Percentiles rank a stretch among this genome's conserved stretches.
Conservation (phyloP, 768 basidiomycete species). For the Kwoniella dejecticola region DNA sequence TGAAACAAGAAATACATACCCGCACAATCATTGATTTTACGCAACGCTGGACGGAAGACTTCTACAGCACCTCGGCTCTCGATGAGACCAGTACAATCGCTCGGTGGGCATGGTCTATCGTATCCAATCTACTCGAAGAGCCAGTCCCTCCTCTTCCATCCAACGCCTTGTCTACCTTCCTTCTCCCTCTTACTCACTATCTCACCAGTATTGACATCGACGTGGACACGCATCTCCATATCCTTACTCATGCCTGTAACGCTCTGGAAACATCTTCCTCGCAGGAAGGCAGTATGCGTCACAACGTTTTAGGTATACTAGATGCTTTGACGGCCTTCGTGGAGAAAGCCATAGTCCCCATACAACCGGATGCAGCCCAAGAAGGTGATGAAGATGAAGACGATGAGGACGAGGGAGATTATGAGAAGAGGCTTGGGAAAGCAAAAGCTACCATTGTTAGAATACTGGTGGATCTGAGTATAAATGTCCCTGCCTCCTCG, state of each 20-base stretch:
- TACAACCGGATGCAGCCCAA: not conserved
- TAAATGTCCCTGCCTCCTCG: conserved; percentile 3
- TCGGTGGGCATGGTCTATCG: conserved; percentile 19
- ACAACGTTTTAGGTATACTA: not conserved
- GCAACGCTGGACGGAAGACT: not conserved
- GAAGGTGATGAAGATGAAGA: conserved; percentile 4
- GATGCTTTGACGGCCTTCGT: conserved; percentile 15
- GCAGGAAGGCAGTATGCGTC: not conserved
- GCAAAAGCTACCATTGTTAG: conserved; percentile 30
- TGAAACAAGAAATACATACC: not conserved
- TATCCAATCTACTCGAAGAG: not conserved
- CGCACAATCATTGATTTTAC: not conserved
- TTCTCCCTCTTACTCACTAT: not conserved
- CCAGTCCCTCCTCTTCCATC: not conserved
- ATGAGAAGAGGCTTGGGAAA: conserved; percentile 7
- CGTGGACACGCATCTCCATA: conserved; percentile 1
- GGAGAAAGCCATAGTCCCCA: conserved; percentile 8
- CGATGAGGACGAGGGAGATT: conserved; percentile 6
- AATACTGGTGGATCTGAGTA: conserved; percentile 25
- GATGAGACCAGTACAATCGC: conserved; percentile 1
- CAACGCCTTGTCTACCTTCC: not conserved
- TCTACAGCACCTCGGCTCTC: not conserved
- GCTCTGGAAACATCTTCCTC: not conserved
- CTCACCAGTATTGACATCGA: too few relatives aligned
- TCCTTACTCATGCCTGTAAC: not conserved